These are phyloP conservation scores for Diplotaxis tenuifolia DNA, from an alignment of 345 rosid genomes.

Conservation along the genomic window DNA sequence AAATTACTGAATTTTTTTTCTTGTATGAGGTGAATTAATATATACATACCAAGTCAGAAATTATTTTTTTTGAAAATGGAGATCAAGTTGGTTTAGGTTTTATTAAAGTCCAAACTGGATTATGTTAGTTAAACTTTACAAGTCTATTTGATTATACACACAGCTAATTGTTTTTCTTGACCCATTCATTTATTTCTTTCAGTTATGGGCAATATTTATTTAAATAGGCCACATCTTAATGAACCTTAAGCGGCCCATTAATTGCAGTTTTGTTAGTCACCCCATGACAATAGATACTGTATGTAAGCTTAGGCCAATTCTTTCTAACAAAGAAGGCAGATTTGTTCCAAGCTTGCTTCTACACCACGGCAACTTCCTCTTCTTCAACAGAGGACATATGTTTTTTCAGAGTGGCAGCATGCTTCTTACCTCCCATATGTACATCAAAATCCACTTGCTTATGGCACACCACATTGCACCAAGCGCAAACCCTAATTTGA, in stretches of 20 bases:
- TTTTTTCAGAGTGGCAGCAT: constrained; percentile 28
- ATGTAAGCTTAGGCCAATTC: neutral
- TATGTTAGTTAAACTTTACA: neutral
- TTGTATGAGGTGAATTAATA: neutral
- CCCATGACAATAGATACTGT: neutral
- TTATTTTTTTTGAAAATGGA: neutral
- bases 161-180: too few relatives aligned
- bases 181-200: neutral
- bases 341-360: constrained; percentile 11
- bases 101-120: constrained; percentile 7
- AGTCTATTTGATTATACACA: neutral
- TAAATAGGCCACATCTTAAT: neutral
- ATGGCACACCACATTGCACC: constrained; percentile 42
- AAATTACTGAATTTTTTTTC: neutral
- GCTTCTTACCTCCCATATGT: constrained; percentile 54
- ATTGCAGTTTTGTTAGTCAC: neutral
- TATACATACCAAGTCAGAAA: neutral
- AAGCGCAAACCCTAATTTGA: neutral
- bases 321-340: neutral
- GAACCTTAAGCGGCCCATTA: constrained; percentile 4
- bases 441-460: constrained; percentile 35
- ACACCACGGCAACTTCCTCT: neutral
- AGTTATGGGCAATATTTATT: neutral
- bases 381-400: neutral
- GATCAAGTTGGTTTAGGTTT: constrained; percentile 2